phyloP scores from a whole-genome alignment of 306 rosid genomes.

The Alnus rubra region DNA sequence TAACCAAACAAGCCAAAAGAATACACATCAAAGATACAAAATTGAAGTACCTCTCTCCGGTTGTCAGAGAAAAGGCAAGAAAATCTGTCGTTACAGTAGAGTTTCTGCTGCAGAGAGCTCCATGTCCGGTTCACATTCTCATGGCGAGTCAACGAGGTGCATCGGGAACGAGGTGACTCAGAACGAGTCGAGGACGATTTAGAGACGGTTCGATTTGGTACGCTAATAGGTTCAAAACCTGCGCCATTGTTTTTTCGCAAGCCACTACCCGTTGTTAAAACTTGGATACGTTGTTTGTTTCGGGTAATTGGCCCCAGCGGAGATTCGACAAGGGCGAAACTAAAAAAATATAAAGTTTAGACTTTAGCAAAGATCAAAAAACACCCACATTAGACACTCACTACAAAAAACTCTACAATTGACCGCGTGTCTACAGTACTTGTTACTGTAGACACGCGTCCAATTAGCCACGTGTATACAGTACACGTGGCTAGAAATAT shows the following conservation, averaged over 20 bases:
- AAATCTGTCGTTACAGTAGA: constrained; percentile 60
- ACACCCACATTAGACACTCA: no score
- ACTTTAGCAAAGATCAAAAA: no score
- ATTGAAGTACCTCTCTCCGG: constrained; percentile 53
- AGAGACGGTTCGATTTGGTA: constrained; percentile 29
- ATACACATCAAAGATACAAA: not conserved
- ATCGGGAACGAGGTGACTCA: constrained; percentile 28
- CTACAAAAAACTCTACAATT: no score
- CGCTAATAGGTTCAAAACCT: constrained; percentile 58
- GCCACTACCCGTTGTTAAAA: not conserved
- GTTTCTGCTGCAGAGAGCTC: constrained; percentile 47
- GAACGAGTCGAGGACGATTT: constrained; percentile 18
- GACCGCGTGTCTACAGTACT: no score
- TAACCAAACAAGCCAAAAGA: not conserved
- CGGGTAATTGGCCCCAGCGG: no score
- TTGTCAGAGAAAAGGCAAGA: constrained; percentile 74
- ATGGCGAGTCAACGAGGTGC: constrained; percentile 17
- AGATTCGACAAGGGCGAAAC: no score
- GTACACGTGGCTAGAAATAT: no score
- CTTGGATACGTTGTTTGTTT: no score
- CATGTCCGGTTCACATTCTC: constrained; percentile 35
- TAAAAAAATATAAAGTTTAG: no score
- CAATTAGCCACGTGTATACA: no score
- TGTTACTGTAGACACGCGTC: no score
- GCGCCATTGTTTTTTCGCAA: constrained; percentile 50